Evolutionary conservation across 1,284 basidiomycete species (phyloP), one percentile per base, ranked within the genome.

Genomic region (Pseudomicrostroma phylloplanum): DNA sequence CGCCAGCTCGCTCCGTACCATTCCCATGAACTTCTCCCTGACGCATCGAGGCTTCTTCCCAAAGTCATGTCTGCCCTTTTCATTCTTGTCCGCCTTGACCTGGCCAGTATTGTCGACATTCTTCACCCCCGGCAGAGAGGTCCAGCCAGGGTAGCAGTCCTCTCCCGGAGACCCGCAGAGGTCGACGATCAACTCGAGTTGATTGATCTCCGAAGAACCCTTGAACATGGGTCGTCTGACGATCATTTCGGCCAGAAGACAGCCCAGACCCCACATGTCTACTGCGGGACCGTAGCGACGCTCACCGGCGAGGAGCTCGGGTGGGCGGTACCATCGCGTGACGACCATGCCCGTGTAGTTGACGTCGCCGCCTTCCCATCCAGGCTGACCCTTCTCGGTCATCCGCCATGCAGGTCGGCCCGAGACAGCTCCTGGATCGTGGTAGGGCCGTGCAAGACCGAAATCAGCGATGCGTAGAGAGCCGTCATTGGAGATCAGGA

Each of bases 181-280:
- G 62, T 85, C 82, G 83, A 90, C 92, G 63, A 99, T 97, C 79
- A 88, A 87, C 74, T 89, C 87, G 9, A 96, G 81, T 79, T 98
- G 96, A 79, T 96, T 90, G 25, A 92, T 82, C 76, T 98, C 96
- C 15, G 88, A 88, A 7, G 85, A 85, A 17, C 94, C 94, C 8
- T 88, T 87, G 62, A 98, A 84, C 64, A 99, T 91, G 0, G 96
- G 93, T 62, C 86, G 84, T 55, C 88, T 86, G 67, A 85, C 85
- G 80, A 92, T 93, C 92, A 98, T 97, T 80, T 98, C 94, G 25
- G 89, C 94, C 17, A 98, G 82, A 41, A 98, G 91, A 80, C 93
- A 92, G 85, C 93, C 94, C 57, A 97, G 87, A n/a, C 93, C 92
- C 96, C 94, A 99, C 78, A 98, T 88, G 80, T 99, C 94, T 57